phyloP scores from a whole-genome alignment of 2,329 filamentous ascomycete species.

The Fonsecaea nubica region DNA sequence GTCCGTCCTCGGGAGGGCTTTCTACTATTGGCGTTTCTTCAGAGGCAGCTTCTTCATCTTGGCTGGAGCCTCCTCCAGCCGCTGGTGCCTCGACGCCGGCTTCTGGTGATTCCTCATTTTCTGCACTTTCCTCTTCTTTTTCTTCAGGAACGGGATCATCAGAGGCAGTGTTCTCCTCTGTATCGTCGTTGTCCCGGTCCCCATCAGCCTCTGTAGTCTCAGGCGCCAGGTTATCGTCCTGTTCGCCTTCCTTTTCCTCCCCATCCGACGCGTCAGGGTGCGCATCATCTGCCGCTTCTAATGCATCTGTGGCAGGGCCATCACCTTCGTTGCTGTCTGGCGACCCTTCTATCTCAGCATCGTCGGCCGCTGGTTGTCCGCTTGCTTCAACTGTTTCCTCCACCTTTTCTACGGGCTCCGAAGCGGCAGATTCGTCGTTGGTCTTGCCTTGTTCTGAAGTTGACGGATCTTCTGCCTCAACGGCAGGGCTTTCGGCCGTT shows the following conservation, averaged over 20 bases:
- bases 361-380: slow-evolving; percentile 1
- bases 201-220: not conserved
- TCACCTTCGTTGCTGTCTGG: slow-evolving; percentile 12
- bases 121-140: not conserved
- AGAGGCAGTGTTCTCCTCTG: not conserved
- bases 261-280: slow-evolving; percentile 14
- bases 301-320: slow-evolving; percentile 17
- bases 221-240: not conserved
- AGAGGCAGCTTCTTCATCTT: slow-evolving; percentile 33
- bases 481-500: slow-evolving; percentile 11
- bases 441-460: slow-evolving; percentile 11
- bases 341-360: slow-evolving; percentile 19
- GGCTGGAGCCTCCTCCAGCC: slow-evolving; percentile 20
- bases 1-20: slow-evolving; percentile 22
- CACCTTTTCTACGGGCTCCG: slow-evolving; percentile 30
- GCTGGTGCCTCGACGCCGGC: slow-evolving; percentile 21
- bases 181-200: not conserved
- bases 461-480: slow-evolving; percentile 25
- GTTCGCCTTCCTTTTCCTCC: slow-evolving; percentile 24
- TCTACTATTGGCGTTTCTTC: slow-evolving; percentile 35
- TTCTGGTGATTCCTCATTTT: slow-evolving; percentile 19
- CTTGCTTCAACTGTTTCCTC: slow-evolving; percentile 3
- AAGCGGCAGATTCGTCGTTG: slow-evolving; percentile 19
- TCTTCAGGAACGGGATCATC: slow-evolving; percentile 1
- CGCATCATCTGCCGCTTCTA: slow-evolving; percentile 16